Base-by-base conservation (phyloP, 2,329 filamentous ascomycete genomes). In the Calcarisporium arbuscula region DNA sequence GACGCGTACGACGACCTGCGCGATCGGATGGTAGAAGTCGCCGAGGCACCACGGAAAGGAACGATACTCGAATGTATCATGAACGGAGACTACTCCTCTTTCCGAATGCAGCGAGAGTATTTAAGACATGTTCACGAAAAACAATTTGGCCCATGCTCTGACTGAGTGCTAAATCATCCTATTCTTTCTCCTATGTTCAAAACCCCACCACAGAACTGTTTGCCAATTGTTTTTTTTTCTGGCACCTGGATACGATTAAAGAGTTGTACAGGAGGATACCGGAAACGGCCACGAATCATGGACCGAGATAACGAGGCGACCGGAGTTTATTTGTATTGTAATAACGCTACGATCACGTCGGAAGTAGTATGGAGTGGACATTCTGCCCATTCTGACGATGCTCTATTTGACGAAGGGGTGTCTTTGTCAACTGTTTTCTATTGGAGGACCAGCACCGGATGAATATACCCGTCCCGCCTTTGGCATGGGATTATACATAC, bases 31-130 rank as follows among this genome's bases (percentile, higher is more conserved):
- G 53, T 49, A 9, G 55, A 72, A 5, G 51, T 84, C 3, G 55
- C 62, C 0, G 46, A 52, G 8, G 48, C 55, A 8, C 46, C 54
- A 0, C 34, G 44, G 6, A 36, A 39, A 1, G 52, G 54, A 14
- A 47, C 52, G 16, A 75, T 95, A 17, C 72, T 96, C 6, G 75
- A 74, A 21, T 69, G 77, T 25, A 72, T 95, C 25, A 65, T 94
- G 34, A 81, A 72, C 9, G 88, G 85, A 34, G 82, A 94, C 50
- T 96, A 95, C 57, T 71, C 72, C 6, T 75, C 77, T 3, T 94
- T 94, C 51, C 64, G 73, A 15, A 57, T 68, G 27, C 85, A 94
- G 56, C 75, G 88, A 34, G 63, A 72, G 10, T 81, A 72, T 44
- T 62, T 89, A 8, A 62, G 64, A 33, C 60, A 65, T 22, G 55